A percentile compares a stretch with the other conserved stretches of the same genome.
Evolutionary conservation across 352 stramenopile species (phyloP).

Genomic region (Pythium plurisporium): DNA sequence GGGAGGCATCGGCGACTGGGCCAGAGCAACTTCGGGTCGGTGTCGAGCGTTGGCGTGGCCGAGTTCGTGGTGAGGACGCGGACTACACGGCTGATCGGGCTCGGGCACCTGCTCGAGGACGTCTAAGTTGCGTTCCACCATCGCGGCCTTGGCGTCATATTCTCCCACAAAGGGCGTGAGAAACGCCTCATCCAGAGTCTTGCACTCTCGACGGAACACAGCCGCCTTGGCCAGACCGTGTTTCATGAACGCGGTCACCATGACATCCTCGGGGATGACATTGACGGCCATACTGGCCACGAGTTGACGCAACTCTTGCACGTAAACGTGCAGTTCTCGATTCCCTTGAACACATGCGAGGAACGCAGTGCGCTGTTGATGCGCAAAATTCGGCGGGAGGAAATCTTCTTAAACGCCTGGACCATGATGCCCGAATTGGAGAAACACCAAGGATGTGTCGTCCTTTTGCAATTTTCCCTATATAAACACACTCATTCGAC

Average conservation of each 20-base stretch:
- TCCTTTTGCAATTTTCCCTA: too few relatives aligned
- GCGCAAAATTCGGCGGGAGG: slow-evolving; percentile 14
- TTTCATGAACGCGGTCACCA: slow-evolving; percentile 1
- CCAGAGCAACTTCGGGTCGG: too few relatives aligned
- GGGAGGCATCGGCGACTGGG: too few relatives aligned
- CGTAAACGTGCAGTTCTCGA: slow-evolving; percentile 11
- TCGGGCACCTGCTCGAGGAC: too few relatives aligned
- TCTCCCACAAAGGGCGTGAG: too few relatives aligned
- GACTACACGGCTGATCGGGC: too few relatives aligned
- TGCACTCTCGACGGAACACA: background rate
- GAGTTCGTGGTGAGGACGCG: too few relatives aligned
- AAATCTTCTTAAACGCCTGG: slow-evolving; percentile 6
- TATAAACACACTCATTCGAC: too few relatives aligned
- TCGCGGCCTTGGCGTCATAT: too few relatives aligned
- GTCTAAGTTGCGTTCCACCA: too few relatives aligned
- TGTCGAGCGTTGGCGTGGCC: too few relatives aligned
- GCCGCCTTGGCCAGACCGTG: background rate
- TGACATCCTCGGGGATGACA: slow-evolving; percentile 3
- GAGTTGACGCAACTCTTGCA: slow-evolving; percentile 16
- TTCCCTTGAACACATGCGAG: slow-evolving; percentile 18
- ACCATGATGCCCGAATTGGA: background rate
- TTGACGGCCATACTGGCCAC: slow-evolving; percentile 1
- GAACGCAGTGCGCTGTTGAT: slow-evolving; percentile 14
- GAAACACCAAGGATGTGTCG: slow-evolving; percentile 2
- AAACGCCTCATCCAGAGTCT: background rate